These are phyloP conservation scores for Teratosphaeria viscida DNA, from an alignment of 2,329 filamentous ascomycete species.

Conservation along the genomic window DNA sequence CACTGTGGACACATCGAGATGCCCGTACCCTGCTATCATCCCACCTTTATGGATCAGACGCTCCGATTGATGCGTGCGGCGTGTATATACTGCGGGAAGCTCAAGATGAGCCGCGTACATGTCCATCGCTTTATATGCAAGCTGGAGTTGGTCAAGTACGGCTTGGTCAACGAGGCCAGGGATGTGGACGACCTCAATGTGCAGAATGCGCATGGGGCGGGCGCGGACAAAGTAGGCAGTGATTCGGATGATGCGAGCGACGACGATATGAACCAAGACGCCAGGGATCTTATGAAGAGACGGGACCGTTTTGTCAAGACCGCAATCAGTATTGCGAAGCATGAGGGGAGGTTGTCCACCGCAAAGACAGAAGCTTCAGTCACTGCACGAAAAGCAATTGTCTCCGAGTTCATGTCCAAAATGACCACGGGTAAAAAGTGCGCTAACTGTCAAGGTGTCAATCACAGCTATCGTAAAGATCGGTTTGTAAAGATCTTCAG, in stretches of 20 bases:
- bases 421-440: conserved; percentile 64
- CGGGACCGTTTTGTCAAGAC: conserved; percentile 61
- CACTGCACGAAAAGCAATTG: conserved; percentile 62
- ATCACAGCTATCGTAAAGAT: conserved; percentile 79
- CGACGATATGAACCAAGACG: conserved; percentile 43
- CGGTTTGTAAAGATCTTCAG: conserved; percentile 89
- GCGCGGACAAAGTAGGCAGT: conserved; percentile 16
- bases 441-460: conserved; percentile 56
- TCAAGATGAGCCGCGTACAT: conserved; percentile 67
- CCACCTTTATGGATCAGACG: conserved; percentile 90
- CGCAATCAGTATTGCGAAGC: conserved; percentile 52
- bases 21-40: conserved; percentile 86
- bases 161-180: conserved; percentile 59
- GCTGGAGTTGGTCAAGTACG: conserved; percentile 73
- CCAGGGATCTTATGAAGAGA: conserved; percentile 45
- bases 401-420: conserved; percentile 71
- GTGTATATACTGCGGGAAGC: conserved; percentile 81
- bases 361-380: conserved; percentile 76
- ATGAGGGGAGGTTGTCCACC: conserved; percentile 36
- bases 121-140: conserved; percentile 76
- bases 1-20: conserved; percentile 94
- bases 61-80: conserved; percentile 75
- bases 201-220: conserved; percentile 24
- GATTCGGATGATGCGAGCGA: conserved; percentile 20
- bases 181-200: conserved; percentile 36